Base-by-base conservation (phyloP, 495 filamentous ascomycete species). In the Trichoderma reesei region DNA sequence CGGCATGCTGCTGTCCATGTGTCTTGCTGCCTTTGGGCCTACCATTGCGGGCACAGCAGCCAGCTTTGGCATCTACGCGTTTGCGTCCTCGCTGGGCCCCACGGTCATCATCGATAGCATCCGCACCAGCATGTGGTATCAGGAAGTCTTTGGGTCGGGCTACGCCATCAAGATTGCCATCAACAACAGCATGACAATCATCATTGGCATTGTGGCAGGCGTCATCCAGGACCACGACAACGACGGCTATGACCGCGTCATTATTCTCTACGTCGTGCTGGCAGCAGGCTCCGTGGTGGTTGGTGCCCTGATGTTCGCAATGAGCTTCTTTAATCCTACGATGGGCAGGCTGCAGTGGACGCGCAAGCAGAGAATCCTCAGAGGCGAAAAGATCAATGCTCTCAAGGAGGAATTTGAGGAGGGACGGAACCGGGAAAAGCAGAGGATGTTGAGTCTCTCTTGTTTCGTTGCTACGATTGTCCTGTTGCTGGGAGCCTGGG, bases 101-200 rank as follows among this genome's bases (percentile, higher is more conserved):
- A 77, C 75, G 0, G 72, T 74, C 1, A 73, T 79, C 64, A 79
- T 79, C 42, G 77, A 79, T 61, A 69, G 76, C 51, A 78, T 79
- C 34, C 74, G 77, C 18, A 79, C 77, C 6, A 72, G 71, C 3
- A 66, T 79, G 13, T 79, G 74, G 73, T 70, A 81, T 39, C 76
- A 79, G 60, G 75, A 73, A 0, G 74, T 79, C 0, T 80, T 78
- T 65, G 76, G 76, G 2, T 76, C 76, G 4, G 78, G 76, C 0
- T 79, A 76, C 62, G 68, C 78, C 1, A 61, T 78, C 26, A 79
- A 79, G 48, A 70, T 79, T 38, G 77, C 76, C 41, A 79, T 79
- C 74, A 79, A 79, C 63, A n/a, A 60, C 62, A 79, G 76, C 16
- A 78, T 77, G 75, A 77, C 70, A 63, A 77, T 79, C 51, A 76